Base-by-base conservation (phyloP, 2,329 filamentous ascomycete species). In the Sarocladium oryzae region DNA sequence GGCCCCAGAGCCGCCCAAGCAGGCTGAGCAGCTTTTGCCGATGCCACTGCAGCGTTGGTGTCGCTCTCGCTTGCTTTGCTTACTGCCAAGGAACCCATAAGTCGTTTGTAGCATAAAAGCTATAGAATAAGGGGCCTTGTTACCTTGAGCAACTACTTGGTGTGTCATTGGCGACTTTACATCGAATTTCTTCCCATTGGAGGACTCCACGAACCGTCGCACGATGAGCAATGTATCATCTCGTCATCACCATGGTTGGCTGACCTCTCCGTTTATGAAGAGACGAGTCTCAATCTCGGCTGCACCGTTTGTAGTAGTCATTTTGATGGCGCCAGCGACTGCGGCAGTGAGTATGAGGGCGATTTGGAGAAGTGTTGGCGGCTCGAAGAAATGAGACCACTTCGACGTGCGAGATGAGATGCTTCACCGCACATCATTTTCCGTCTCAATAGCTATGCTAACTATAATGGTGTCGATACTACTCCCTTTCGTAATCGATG, bases 211-310 rank as follows among this genome's bases (percentile, higher is more conserved):
- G 28, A 48, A 48, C 43, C 33, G 15, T 9, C 7, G 10, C 10
- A 7, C n/a, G 6, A 20, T 45, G 4, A 28, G 20, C 16, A 30
- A 16, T 45, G 6, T 13, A 9, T 20, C 37, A 21, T 16, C 28
- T 30, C n/a, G 8, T 26, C 18, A 18, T 13, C n/a, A 8, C 20
- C 15, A 33, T 5, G 8, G 43, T 4, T 20, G 5, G 11, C 43
- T 18, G 18, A 73, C 72, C 63, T 73, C 64, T 58, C 74, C 73
- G 58, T 78, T 75, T 61, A 78, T 77, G 57, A 76, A 75, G 51
- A 78, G 65, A 16, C 69, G 65, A 23, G 64, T 66, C 53, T 70
- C 55, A 41, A 56, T 55, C 4, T 10, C n/a, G 2, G 16, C 9
- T 11, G 43, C 21, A 18, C 13, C n/a, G 3, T 48, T 33, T 13